Evolutionary conservation across 108 stramenopile genomes (phyloP).

Genomic region (Schizochytrium sp.): DNA sequence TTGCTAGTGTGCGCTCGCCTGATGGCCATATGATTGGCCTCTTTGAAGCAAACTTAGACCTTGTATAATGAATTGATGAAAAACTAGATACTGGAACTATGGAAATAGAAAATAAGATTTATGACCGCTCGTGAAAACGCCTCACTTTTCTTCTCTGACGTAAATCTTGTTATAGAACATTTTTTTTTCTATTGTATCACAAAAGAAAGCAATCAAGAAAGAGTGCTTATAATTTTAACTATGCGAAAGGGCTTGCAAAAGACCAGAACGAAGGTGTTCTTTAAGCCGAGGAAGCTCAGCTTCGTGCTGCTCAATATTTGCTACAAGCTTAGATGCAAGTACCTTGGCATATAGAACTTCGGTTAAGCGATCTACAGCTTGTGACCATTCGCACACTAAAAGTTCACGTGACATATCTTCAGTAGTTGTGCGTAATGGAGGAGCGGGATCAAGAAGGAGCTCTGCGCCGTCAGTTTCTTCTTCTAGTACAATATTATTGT

Average conservation of each 20-base stretch:
- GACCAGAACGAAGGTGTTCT: too few relatives aligned
- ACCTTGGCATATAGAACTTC: neutral
- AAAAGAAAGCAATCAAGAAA: too few relatives aligned
- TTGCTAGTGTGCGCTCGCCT: slow-evolving; percentile 69
- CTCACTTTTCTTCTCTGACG: too few relatives aligned
- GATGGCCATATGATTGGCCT: slow-evolving; percentile 74
- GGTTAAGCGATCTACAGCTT: neutral
- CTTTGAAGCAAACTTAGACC: slow-evolving; percentile 65
- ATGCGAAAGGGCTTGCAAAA: too few relatives aligned
- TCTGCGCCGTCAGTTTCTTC: neutral
- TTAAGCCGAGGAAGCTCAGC: too few relatives aligned
- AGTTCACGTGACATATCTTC: slow-evolving; percentile 10
- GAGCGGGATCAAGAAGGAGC: neutral
- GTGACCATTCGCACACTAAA: neutral
- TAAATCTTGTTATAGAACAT: too few relatives aligned
- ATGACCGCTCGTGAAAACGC: too few relatives aligned
- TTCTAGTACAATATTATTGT: neutral
- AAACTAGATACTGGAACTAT: neutral
- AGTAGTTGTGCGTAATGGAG: neutral
- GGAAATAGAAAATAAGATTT: too few relatives aligned
- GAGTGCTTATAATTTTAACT: too few relatives aligned
- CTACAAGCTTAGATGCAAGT: neutral
- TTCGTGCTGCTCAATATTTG: too few relatives aligned
- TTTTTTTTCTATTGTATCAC: too few relatives aligned
- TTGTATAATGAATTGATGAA: neutral